Evolutionary conservation across 345 rosid genomes (phyloP), one percentile per base, ranked within the genome.

Genomic region (Camelina hispida): DNA sequence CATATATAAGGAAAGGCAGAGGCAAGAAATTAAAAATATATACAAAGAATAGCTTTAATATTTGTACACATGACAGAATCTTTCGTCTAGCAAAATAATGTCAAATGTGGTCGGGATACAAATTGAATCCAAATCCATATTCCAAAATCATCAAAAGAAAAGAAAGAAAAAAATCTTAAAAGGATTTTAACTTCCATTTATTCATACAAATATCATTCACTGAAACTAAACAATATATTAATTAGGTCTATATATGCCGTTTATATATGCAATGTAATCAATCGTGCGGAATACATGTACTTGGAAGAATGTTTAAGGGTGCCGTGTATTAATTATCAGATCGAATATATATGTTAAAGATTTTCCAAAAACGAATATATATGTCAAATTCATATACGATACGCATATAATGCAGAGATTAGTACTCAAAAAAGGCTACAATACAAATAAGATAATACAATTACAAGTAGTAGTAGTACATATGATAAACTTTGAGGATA

Each of bases 91-190:
- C 66, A 40, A 14, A 76, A 61, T 15, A 78, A 57, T 73, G 81
- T 71, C 72, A 85, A 90, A 88, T 85, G 85, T 69, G 78, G 98
- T 87, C 97, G 97, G 96, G 87, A 91, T 87, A 81, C 82, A 84
- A 85, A 83, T 80, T 75, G 52, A 59, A 88, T 84, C 87, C 69
- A 80, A 68, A 16, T 17, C 75, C 32, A 84, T 79, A 84, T 85
- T 6, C 74, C 85, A 84, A 77, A 77, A 79, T 84, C 42, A 62
- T 38, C 23, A 16, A 13, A 12, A 40, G 13, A 9, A 9, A 11
- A 11, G 12, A 37, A 10, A 2, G 22, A 37, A 6, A 18, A 53
- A 47, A 8, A 4, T 35, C 9, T 20, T 18, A 66, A n/a, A n/a
- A 28, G 18, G n/a, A n/a, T 11, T 25, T 23, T 11, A 44, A 22